A percentile compares a stretch with the other conserved stretches of the same genome.
These are phyloP conservation scores for Plenodomus biglobosus DNA, from an alignment of 2,329 filamentous ascomycete genomes.

Conservation along the genomic window DNA sequence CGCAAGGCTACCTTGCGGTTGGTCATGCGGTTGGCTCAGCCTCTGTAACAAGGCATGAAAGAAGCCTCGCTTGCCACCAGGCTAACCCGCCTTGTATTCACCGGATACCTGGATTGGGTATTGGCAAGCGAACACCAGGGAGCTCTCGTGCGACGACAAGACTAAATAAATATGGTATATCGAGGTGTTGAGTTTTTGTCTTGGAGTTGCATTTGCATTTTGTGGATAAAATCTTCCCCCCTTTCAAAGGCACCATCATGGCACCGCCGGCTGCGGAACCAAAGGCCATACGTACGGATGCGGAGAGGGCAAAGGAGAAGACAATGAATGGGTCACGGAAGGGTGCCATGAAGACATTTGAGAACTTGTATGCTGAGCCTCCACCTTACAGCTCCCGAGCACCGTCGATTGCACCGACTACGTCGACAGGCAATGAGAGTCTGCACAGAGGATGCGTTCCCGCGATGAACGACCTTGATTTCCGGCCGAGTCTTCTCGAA, in stretches of 20 bases:
- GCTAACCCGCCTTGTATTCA: constrained; percentile 5
- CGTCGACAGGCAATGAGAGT: background rate
- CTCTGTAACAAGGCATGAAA: background rate
- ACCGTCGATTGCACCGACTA: constrained; percentile 1
- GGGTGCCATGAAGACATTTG: constrained; percentile 8
- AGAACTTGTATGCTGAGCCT: constrained; percentile 8
- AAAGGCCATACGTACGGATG: constrained; percentile 2
- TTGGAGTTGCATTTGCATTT: background rate
- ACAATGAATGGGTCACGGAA: constrained; percentile 4
- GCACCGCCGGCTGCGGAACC: background rate
- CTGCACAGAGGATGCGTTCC: background rate
- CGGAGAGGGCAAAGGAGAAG: constrained; percentile 3
- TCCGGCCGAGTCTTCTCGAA: constrained; percentile 43
- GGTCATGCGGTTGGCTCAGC: background rate
- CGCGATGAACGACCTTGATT: constrained; percentile 16
- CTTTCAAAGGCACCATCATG: background rate
- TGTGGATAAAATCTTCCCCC: too few relatives aligned
- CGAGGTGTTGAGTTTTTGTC: background rate
- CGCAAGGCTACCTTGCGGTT: background rate
- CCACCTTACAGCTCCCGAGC: constrained; percentile 14
- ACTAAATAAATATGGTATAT: background rate
- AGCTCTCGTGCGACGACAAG: background rate
- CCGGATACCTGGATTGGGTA: constrained; percentile 6
- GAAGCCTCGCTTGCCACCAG: background rate
- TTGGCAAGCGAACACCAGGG: background rate